Conservation (phyloP, 2,329 filamentous ascomycete species). For the Rasamsonia emersonii region DNA sequence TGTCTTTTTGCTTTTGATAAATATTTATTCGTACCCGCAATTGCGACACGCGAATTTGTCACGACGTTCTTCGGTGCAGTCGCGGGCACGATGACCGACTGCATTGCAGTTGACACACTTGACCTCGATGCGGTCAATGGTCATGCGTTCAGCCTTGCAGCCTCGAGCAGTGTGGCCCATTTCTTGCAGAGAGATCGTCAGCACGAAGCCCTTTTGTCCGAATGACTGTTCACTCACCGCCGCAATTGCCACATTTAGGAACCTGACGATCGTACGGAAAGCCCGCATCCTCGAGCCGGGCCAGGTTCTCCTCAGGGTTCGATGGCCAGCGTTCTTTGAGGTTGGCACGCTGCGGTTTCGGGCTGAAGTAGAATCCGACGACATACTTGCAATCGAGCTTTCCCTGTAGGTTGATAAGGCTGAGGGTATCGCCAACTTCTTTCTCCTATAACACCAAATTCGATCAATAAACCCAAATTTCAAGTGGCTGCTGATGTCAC, state of each 20-base stretch:
- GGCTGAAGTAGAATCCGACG: conserved; percentile 41
- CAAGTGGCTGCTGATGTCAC: not conserved
- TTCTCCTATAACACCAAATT: conserved; percentile 27
- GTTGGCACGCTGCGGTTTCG: conserved; percentile 39
- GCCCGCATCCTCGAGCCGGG: conserved; percentile 44
- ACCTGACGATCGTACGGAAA: conserved; percentile 42
- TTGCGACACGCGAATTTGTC: conserved; percentile 43
- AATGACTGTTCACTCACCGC: conserved; percentile 24
- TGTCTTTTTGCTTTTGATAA: not conserved
- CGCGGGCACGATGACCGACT: conserved; percentile 41
- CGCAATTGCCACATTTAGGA: conserved; percentile 44
- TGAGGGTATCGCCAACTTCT: conserved; percentile 35
- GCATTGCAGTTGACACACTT: conserved; percentile 43
- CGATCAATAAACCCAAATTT: not conserved
- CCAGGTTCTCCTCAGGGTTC: conserved; percentile 41
- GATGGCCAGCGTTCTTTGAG: conserved; percentile 43
- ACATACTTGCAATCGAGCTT: conserved; percentile 43
- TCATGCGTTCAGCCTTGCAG: conserved; percentile 41
- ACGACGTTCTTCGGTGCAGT: conserved; percentile 33
- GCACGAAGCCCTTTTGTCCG: not conserved
- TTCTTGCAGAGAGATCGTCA: no score
- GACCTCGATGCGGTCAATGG: conserved; percentile 34
- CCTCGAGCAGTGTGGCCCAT: conserved; percentile 39
- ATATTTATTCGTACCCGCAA: conserved; percentile 41
- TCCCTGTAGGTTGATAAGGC: conserved; percentile 46